These are phyloP conservation scores for Tuber calosporum DNA, from an alignment of 495 filamentous ascomycete genomes.

Conservation along the genomic window DNA sequence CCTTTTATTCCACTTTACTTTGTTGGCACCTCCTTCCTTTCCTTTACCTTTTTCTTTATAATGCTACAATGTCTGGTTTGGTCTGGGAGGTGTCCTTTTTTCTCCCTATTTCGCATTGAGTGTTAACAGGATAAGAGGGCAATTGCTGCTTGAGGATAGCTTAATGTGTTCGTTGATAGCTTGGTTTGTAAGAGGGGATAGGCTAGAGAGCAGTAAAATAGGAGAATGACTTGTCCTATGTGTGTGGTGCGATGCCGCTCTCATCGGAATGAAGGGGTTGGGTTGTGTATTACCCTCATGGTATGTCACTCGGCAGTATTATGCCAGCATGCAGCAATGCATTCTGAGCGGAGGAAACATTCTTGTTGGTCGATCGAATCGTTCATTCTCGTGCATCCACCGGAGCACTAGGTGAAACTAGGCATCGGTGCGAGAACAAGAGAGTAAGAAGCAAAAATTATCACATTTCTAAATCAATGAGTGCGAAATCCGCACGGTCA, in stretches of 20 bases:
- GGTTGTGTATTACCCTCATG: not conserved
- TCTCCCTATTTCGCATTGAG: not conserved
- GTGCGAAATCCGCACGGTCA: not conserved
- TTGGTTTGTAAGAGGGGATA: not conserved
- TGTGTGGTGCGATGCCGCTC: not conserved
- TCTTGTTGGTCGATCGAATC: not conserved
- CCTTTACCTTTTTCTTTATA: slow-evolving; percentile 10
- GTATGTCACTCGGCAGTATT: not conserved
- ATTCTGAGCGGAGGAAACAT: not conserved
- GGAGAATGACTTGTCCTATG: not conserved
- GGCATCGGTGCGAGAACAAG: not conserved
- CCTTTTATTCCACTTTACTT: not conserved
- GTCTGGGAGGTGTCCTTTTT: not conserved
- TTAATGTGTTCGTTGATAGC: not conserved
- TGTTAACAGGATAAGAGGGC: not conserved
- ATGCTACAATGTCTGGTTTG: slow-evolving; percentile 8
- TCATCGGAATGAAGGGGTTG: not conserved
- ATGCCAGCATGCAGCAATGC: not conserved
- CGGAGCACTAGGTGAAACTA: not conserved
- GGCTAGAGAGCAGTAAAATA: not conserved
- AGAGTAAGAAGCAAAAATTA: not conserved
- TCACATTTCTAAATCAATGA: not conserved
- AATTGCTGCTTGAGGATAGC: not conserved
- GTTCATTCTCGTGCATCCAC: not conserved
- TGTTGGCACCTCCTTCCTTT: slow-evolving; percentile 11